Conservation (phyloP, 2,329 filamentous ascomycete genomes). For the Fusarium bactridioides region DNA sequence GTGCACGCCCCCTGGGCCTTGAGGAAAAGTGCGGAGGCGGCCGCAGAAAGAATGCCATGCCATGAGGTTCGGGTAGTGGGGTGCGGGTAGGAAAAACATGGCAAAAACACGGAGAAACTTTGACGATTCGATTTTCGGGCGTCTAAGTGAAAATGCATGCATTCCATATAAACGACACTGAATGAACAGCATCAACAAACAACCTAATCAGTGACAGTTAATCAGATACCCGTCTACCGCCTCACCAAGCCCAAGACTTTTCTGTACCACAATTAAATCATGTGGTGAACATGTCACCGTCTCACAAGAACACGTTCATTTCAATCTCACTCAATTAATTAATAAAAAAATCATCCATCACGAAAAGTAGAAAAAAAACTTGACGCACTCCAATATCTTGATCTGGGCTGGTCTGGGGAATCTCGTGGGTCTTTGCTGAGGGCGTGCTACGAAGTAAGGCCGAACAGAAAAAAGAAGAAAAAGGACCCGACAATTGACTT, state of each 20-base stretch:
- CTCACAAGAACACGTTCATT: not conserved
- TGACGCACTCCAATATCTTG: constrained; percentile 36
- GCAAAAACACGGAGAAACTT: constrained; percentile 3
- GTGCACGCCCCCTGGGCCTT: not conserved
- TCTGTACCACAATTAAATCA: not conserved
- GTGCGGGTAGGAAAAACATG: constrained; percentile 13
- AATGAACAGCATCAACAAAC: not conserved
- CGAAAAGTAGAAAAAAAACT: constrained; percentile 1
- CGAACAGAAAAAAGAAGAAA: constrained; percentile 12
- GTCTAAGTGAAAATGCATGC: not conserved
- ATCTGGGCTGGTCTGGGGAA: constrained; percentile 43
- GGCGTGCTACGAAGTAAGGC: constrained; percentile 46
- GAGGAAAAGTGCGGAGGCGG: constrained; percentile 13
- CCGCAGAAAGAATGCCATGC: not conserved
- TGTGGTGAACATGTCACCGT: constrained; percentile 2
- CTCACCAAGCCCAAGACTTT: not conserved
- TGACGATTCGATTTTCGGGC: not conserved
- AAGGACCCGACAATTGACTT: not conserved
- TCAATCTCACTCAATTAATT: not conserved
- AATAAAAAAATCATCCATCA: not conserved
- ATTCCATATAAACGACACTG: not conserved
- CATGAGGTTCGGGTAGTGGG: not conserved
- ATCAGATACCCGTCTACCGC: not conserved
- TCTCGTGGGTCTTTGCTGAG: constrained; percentile 30
- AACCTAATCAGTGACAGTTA: not conserved